phyloP scores from a whole-genome alignment of 495 filamentous ascomycete genomes.

The Xylaria curta region DNA sequence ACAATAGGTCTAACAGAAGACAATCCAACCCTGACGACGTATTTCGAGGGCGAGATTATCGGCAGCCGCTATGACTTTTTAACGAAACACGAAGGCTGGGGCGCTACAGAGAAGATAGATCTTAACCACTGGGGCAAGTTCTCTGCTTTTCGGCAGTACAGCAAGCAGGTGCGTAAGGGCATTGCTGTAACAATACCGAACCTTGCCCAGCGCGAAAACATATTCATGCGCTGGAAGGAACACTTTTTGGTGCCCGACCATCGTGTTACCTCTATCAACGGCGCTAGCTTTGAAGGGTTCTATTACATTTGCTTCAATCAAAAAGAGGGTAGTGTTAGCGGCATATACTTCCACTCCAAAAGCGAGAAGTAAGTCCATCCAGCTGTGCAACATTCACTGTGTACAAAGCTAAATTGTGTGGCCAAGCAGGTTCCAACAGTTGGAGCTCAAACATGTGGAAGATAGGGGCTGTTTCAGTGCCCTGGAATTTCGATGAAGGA shows the following conservation, averaged over 20 bases:
- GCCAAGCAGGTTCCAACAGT: conserved; percentile 77
- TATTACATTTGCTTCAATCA: conserved; percentile 99
- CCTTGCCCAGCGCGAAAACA: conserved; percentile 81
- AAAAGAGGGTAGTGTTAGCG: conserved; percentile 78
- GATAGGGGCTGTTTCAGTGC: conserved; percentile 86
- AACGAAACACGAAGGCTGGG: conserved; percentile 90
- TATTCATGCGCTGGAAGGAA: conserved; percentile 99
- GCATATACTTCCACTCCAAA: conserved; percentile 97
- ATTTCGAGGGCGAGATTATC: conserved; percentile 98
- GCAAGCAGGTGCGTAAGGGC: conserved; percentile 71
- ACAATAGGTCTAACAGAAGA: conserved; percentile 85
- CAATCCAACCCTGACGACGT: conserved; percentile 95
- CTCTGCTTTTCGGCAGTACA: conserved; percentile 79
- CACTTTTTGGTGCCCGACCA: conserved; percentile 98
- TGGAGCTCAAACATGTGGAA: conserved; percentile 86
- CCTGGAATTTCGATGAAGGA: conserved; percentile 86
- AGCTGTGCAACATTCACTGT: neutral
- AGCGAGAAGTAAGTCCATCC: conserved; percentile 81
- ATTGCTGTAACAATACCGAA: conserved; percentile 62
- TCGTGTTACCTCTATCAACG: conserved; percentile 83
- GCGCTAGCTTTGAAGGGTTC: conserved; percentile 97
- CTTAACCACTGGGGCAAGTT: conserved; percentile 94
- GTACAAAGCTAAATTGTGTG: conserved; percentile 18
- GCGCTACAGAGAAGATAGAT: conserved; percentile 90
- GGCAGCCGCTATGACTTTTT: conserved; percentile 92